phyloP scores from a whole-genome alignment of 2,329 filamentous ascomycete species.

The Dothistroma pini region DNA sequence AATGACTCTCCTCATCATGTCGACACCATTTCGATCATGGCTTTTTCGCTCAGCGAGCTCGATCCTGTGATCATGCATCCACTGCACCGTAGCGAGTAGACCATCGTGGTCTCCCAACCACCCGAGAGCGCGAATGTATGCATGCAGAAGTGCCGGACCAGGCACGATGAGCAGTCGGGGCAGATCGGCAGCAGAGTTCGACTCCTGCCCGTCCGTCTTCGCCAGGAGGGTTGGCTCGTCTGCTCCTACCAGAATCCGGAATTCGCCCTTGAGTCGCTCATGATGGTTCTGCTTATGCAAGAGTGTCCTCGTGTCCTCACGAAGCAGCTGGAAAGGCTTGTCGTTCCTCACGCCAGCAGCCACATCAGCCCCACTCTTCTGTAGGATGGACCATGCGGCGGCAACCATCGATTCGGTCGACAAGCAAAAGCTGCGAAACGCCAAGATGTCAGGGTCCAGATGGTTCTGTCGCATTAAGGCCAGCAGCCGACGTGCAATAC shows the following conservation, averaged over 20 bases:
- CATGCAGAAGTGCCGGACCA: slow-evolving; percentile 49
- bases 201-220: neutral
- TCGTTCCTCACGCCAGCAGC: neutral
- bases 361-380: neutral
- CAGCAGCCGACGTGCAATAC: slow-evolving; percentile 18
- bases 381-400: neutral
- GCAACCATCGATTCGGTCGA: neutral
- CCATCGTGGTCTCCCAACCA: slow-evolving; percentile 57
- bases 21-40: slow-evolving; percentile 30
- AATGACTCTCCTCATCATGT: slow-evolving; percentile 36
- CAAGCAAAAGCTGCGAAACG: slow-evolving; percentile 2
- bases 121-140: slow-evolving; percentile 62
- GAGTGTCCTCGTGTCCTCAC: neutral
- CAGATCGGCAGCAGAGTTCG: slow-evolving; percentile 7
- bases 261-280: slow-evolving; percentile 8
- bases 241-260: slow-evolving; percentile 14
- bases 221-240: neutral
- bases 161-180: slow-evolving; percentile 43
- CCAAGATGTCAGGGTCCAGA: slow-evolving; percentile 28
- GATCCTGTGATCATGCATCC: slow-evolving; percentile 54
- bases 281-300: neutral
- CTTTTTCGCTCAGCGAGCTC: slow-evolving; percentile 29
- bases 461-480: slow-evolving; percentile 12
- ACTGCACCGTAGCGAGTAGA: slow-evolving; percentile 56
- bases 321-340: neutral